Evolutionary conservation across 2,329 filamentous ascomycete species (phyloP).

Genomic region (Penicillium sp.): DNA sequence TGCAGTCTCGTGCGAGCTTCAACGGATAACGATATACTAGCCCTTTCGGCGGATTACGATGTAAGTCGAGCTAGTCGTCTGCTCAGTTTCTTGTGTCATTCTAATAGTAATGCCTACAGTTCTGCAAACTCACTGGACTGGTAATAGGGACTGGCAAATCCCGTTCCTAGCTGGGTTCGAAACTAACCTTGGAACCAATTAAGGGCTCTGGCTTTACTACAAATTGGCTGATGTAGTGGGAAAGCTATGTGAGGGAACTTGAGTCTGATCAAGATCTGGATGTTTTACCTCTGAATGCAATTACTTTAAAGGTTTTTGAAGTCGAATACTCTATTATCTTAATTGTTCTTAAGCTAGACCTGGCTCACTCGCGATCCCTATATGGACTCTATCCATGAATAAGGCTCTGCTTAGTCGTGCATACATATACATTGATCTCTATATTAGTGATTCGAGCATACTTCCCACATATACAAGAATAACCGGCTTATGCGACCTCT

Average conservation of each 20-base stretch:
- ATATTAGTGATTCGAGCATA: no score
- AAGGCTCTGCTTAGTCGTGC: no score
- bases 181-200: no score
- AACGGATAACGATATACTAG: not conserved
- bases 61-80: not conserved
- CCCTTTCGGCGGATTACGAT: not conserved
- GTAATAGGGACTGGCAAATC: not conserved
- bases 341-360: no score
- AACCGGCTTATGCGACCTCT: no score
- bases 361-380: no score
- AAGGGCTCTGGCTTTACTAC: not conserved
- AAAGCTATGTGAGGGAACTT: not conserved
- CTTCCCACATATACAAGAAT: no score
- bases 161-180: not conserved
- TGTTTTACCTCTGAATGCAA: not conserved
- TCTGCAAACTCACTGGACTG: not conserved
- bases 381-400: no score
- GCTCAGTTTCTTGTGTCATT: not conserved
- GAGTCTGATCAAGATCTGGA: not conserved
- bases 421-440: no score
- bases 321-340: no score
- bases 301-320: no score
- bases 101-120: not conserved
- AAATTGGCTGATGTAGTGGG: not conserved
- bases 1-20: no score